These are phyloP conservation scores for Carex cristatella DNA, from an alignment of 176 grass and related monocot genomes.

Conservation along the genomic window DNA sequence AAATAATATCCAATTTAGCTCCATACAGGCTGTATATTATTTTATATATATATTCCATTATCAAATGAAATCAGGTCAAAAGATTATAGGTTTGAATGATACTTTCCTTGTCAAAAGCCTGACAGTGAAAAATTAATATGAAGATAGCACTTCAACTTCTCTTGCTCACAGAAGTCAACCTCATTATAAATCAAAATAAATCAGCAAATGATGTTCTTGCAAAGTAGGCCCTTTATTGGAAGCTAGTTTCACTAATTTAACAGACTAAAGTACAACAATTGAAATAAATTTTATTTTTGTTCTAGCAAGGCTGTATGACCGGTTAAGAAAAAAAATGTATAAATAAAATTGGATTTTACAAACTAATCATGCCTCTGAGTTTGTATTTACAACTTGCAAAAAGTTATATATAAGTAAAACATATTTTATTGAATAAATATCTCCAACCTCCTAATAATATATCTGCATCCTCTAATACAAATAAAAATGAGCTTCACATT, in stretches of 20 bases:
- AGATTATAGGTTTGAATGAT: neutral
- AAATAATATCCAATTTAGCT: neutral
- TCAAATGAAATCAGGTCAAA: neutral
- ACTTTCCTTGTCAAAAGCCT: neutral
- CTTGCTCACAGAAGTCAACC: neutral
- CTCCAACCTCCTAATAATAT: neutral
- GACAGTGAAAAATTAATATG: neutral
- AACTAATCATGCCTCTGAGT: neutral
- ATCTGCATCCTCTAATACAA: neutral
- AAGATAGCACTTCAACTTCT: neutral
- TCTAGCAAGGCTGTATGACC: too few relatives aligned
- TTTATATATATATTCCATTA: neutral
- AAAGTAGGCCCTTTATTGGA: neutral
- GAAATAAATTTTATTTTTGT: neutral
- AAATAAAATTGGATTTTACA: neutral
- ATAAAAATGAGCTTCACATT: too few relatives aligned
- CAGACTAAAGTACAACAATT: neutral
- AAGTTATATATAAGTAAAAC: neutral
- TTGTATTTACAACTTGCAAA: neutral
- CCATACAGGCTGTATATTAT: neutral
- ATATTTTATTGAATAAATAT: neutral
- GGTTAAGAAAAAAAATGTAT: neutral
- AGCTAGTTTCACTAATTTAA: neutral
- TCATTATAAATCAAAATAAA: neutral
- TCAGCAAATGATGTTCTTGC: neutral